Evolutionary conservation across 2,329 filamentous ascomycete genomes (phyloP).

Genomic region (Phyllosticta capitalensis): DNA sequence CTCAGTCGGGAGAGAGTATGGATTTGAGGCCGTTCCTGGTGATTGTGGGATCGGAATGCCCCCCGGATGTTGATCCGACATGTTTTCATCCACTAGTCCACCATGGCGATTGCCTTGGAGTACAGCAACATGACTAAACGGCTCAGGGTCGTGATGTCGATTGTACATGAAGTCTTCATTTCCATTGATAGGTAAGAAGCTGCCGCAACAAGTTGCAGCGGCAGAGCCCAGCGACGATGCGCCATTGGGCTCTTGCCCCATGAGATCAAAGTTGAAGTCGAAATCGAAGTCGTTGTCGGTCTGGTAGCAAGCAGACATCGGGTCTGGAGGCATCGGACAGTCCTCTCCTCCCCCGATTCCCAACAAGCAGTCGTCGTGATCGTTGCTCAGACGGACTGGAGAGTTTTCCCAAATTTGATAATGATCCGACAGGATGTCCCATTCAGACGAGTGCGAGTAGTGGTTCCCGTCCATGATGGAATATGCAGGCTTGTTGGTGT

Average conservation of each 20-base stretch:
- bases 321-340: neutral
- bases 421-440: neutral
- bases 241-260: neutral
- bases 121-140: neutral
- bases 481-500: neutral
- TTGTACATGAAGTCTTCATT: neutral
- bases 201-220: neutral
- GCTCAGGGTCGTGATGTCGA: neutral
- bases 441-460: neutral
- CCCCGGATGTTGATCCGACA: neutral
- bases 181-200: neutral
- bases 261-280: neutral
- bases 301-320: no score
- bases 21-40: neutral
- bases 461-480: neutral
- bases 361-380: neutral
- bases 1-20: slow-evolving; percentile 4
- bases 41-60: slow-evolving; percentile 8
- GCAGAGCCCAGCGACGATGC: neutral
- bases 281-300: no score
- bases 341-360: neutral
- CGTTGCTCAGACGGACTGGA: neutral
- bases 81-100: neutral
- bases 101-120: neutral
- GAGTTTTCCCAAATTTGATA: neutral